A percentile compares a stretch with the other conserved stretches of the same genome.
Evolutionary conservation across 2,329 filamentous ascomycete genomes (phyloP).

Genomic region (Fusarium subglutinans): DNA sequence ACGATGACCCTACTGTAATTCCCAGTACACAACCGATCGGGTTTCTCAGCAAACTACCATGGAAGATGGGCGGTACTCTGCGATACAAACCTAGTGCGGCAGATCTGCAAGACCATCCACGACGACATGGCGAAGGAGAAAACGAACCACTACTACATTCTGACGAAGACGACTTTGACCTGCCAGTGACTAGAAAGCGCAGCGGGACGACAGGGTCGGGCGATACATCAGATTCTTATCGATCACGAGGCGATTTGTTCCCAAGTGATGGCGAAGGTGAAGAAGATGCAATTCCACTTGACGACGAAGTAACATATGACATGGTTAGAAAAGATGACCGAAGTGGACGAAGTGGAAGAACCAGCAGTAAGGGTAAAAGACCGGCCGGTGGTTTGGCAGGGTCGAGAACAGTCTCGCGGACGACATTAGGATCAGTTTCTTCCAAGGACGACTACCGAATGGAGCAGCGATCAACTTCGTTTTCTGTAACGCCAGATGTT

Average conservation of each 20-base stretch:
- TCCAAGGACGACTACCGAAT: conserved; percentile 47
- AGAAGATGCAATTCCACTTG: conserved; percentile 90
- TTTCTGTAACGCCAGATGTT: conserved; percentile 50
- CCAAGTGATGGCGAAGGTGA: conserved; percentile 87
- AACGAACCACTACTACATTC: conserved; percentile 73
- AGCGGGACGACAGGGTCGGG: conserved; percentile 84
- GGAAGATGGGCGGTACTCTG: conserved; percentile 82
- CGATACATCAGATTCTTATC: conserved; percentile 84
- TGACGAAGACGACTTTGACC: conserved; percentile 44
- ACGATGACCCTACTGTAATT: conserved; percentile 88
- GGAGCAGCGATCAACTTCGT: conserved; percentile 40
- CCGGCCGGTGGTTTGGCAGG: conserved; percentile 49
- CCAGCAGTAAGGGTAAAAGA: conserved; percentile 68
- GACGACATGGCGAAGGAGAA: conserved; percentile 63
- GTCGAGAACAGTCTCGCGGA: conserved; percentile 66
- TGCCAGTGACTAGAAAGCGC: conserved; percentile 59
- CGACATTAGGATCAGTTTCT: conserved; percentile 60
- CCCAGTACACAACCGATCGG: conserved; percentile 86
- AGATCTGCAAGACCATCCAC: conserved; percentile 87
- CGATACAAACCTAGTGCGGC: conserved; percentile 92
- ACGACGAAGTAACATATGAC: conserved; percentile 90
- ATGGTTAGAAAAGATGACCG: conserved; percentile 81
- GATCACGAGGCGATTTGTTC: conserved; percentile 89
- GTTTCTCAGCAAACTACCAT: conserved; percentile 85
- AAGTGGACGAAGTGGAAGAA: conserved; percentile 65